A percentile compares a stretch with the other conserved stretches of the same genome.
These are phyloP conservation scores for Pecoramyces ruminantium DNA, from an alignment of 192 early-diverging fungal species.

Conservation along the genomic window DNA sequence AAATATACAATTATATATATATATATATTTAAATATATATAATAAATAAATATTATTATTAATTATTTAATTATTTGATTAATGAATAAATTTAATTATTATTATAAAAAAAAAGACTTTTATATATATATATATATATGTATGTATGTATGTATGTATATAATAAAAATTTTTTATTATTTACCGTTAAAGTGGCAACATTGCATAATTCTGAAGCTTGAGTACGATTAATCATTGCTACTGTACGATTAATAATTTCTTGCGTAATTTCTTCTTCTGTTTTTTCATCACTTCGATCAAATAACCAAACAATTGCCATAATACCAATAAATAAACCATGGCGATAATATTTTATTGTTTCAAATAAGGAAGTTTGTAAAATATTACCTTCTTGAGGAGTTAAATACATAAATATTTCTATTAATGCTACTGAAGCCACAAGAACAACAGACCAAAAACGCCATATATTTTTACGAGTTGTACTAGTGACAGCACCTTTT, in stretches of 20 bases:
- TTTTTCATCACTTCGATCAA: background rate
- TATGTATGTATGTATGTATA: too few species aligned
- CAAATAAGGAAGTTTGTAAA: background rate
- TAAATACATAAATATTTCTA: background rate
- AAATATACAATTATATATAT: too few species aligned
- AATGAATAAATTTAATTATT: too few species aligned
- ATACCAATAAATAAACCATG: background rate
- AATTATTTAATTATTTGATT: too few species aligned
- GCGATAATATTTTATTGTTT: background rate
- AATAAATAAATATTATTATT: too few species aligned
- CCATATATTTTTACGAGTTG: background rate
- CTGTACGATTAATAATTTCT: background rate
- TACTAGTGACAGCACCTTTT: background rate
- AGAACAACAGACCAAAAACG: background rate
- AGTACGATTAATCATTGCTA: background rate
- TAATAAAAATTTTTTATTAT: background rate
- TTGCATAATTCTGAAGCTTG: background rate
- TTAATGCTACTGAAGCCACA: background rate
- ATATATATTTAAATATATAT: too few species aligned
- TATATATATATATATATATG: too few species aligned
- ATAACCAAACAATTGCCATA: background rate
- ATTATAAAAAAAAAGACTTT: too few species aligned
- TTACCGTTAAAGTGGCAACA: background rate
- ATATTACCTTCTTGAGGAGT: background rate
- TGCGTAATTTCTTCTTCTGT: background rate